Evolutionary conservation across 2,329 filamentous ascomycete genomes (phyloP), one percentile per base, ranked within the genome.

Genomic region (Coniella vitis): DNA sequence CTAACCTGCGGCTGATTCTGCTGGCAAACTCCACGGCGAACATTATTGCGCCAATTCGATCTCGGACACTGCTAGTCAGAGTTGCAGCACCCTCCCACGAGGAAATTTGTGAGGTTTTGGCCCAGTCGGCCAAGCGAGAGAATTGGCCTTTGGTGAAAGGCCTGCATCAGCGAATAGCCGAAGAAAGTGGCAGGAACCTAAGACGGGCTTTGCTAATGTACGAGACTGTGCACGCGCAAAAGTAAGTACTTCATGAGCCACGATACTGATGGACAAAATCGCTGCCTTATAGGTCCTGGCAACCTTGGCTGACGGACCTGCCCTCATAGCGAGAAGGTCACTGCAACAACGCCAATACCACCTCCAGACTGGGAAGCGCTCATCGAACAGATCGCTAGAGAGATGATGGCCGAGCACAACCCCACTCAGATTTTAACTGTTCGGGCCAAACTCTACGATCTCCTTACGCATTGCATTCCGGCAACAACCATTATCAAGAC

Each of bases 31-130:
- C 87, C 57, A 98, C 93, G 19, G 90, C 90, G 55, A 97, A 97
- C 63, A 98, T 98, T 60, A 98, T 98, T 66, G 91, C 93, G n/a
- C 93, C 93, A 1, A 98, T 98, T 63, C 81, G 91, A 56, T 94
- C 87, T 60, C 78, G 93, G 67, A 96, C 90, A 46, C 73, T 98
- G 65, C 76, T 98, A 43, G 89, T 98, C 47, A 79, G 93, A 56
- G 93, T 98, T 21, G 84, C 93, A 13, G 91, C 93, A 17, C 93
- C 93, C 7, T 88, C 83, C 0, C 85, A 94, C 58, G 76, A 78
- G 7, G 86, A 98, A 60, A 97, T 98, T 52, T 88, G 84, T 57
- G 72, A 76, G 35, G 91, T 89, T 22, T 71, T 98, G 53, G 86
- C 75, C 4, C 67, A 71, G 46, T 77, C 79, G 38, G 83, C 86